phyloP scores from a whole-genome alignment of 2,329 filamentous ascomycete species.

The Ophiocordyceps robertsii region DNA sequence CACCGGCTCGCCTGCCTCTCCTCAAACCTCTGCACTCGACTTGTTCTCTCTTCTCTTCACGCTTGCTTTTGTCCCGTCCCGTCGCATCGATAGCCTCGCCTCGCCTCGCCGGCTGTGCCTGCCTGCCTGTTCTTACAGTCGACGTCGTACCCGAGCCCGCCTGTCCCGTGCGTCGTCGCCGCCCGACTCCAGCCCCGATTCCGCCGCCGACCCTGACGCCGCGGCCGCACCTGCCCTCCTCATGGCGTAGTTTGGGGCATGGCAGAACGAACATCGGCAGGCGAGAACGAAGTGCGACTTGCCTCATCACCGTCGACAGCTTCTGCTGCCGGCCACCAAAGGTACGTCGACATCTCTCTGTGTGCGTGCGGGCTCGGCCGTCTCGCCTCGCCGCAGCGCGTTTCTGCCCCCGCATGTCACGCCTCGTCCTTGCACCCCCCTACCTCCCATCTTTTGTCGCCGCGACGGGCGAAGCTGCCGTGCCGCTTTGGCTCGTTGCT shows the following conservation, averaged over 20 bases:
- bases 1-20: background rate
- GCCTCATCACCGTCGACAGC: constrained; percentile 25
- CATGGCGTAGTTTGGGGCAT: constrained; percentile 52
- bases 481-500: too few relatives aligned
- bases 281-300: constrained; percentile 43
- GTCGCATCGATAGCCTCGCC: background rate
- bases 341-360: constrained; percentile 5
- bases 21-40: too few relatives aligned
- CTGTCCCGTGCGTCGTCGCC: background rate
- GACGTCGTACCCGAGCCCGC: background rate
- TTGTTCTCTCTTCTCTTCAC: too few relatives aligned
- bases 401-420: background rate
- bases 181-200: background rate
- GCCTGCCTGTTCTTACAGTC: background rate
- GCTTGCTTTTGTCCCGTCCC: background rate
- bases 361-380: too few relatives aligned
- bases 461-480: background rate
- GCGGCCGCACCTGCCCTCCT: constrained; percentile 29
- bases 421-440: background rate
- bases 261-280: constrained; percentile 48
- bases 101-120: background rate
- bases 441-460: background rate
- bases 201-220: constrained; percentile 6
- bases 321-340: constrained; percentile 13
- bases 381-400: too few relatives aligned